Evolutionary conservation across 805 yeast genomes (phyloP), one percentile per base, ranked within the genome.

Genomic region (Candida maltosa): DNA sequence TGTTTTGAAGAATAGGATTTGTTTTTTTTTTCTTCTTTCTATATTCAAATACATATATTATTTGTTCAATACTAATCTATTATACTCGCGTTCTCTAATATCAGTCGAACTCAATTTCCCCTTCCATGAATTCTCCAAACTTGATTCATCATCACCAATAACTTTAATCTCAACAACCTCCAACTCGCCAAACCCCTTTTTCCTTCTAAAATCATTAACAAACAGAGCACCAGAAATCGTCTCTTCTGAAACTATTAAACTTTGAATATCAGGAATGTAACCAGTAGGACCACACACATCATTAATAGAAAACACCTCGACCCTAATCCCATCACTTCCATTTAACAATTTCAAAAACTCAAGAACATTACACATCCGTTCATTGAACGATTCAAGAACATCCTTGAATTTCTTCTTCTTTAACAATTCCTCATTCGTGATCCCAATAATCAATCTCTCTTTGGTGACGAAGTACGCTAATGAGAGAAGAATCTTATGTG

Each of bases 281-380:
- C 87, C 95, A 0, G 98, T 88, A 4, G 97, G 98, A 0, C 99
- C 99, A 60, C 94, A 88, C 0, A 89, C 73, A 54, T 93, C 97
- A 40, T 79, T 73, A 30, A 93, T 80, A 44, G 82, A 77, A 33
- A 72, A 73, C 2, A 82, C 62, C 19, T 78, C 77, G 8, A 78
- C 61, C 0, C 42, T 37, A 5, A 81, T 51, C 0, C 39, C 40
- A 4, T 6, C n/a, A 3, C 8, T 7, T 15, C 32, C 23, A 6
- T 28, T 47, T 2, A 50, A 19, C 24, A 46, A 41, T 9, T 45
- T 40, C 4, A 91, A 41, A 50, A 87, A 87, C 0, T 48, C 33
- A 1, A 52, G 41, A 0, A 83, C 84, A 1, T 51, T 52, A 0
- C 47, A 45, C 5, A 68, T 66, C 38, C 98, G 69, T 10, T 31